Base-by-base conservation (phyloP, 371 early-diverging fungal genomes). In the Choanephora cucurbitarum region DNA sequence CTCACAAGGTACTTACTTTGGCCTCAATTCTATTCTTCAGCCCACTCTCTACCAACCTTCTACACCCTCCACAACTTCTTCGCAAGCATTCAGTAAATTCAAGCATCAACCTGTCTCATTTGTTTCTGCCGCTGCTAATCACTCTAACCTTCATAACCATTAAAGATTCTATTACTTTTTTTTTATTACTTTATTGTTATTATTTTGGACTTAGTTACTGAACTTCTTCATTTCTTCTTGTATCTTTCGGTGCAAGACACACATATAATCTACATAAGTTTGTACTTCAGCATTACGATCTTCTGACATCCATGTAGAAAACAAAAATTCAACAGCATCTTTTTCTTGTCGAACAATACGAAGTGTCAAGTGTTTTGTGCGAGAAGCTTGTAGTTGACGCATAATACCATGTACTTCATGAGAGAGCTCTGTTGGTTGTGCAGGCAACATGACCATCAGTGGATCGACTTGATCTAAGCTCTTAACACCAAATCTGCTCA, bases 191-290 rank as follows among this genome's bases (percentile, higher is more conserved):
- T 33, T 7, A 48, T 54, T 28, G 24, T 62, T 49, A 37, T 19
- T 40, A 34, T 54, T 53, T 48, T 21, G 15, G 39, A 23, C 37
- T 54, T 72, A 77, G 39, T 61, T 67, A 22, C 48, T 67, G 10
- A 47, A 44, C 44, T 72, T 72, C 42, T 77, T 82, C 73, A 87
- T 83, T 72, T 91, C 93, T 32, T 77, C 84, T 68, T 93, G 93
- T 57, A 91, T 91, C 69, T 89, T 91, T 58, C 92, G 84, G 67
- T 98, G 98, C 57, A 96, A 85, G 10, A 83, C 81, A 64, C 92
- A 91, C 68, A 98, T 80, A 58, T 87, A 98, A 62, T 97, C 98
- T 13, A 97, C 94, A 72, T 98, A 97, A 15, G 87, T 88, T 86
- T 92, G 86, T 43, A 84, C 87, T 52, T 94, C 96, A 32, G 88